Evolutionary conservation across 2,329 filamentous ascomycete genomes (phyloP).

Genomic region (Colletotrichum spaethianum): DNA sequence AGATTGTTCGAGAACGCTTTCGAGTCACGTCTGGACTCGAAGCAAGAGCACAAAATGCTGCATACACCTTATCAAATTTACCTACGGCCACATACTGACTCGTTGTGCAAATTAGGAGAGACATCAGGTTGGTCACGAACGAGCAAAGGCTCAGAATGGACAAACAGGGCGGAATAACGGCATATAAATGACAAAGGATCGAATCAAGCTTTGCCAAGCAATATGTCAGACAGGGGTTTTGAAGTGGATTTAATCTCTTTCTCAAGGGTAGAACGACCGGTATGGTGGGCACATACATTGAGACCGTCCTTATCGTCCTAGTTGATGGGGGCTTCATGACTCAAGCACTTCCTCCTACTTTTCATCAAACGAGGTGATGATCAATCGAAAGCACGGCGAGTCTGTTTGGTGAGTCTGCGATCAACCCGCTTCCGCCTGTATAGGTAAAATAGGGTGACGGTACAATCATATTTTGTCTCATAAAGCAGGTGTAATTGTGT

Average conservation of each 20-base stretch:
- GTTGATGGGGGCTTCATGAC: neutral
- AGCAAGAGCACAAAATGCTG: neutral
- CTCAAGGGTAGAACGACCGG: neutral
- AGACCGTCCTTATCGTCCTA: neutral
- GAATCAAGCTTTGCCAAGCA: slow-evolving; percentile 32
- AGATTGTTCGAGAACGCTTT: neutral
- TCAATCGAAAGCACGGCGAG: neutral
- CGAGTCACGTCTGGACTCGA: neutral
- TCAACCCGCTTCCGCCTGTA: neutral
- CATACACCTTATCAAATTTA: neutral
- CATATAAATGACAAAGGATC: neutral
- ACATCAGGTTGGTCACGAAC: too few species aligned
- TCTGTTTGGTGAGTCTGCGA: neutral
- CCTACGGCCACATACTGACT: neutral
- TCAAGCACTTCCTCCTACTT: neutral
- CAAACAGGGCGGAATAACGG: neutral
- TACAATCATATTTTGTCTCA: neutral
- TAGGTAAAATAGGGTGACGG: neutral
- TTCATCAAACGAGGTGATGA: neutral
- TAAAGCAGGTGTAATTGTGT: too few species aligned
- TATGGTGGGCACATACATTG: neutral
- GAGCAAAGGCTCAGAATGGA: neutral
- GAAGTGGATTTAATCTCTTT: neutral
- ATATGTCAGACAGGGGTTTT: slow-evolving; percentile 16
- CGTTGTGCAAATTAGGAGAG: neutral